phyloP scores from a whole-genome alignment of 139 green algal species.

The Closterium sp. region DNA sequence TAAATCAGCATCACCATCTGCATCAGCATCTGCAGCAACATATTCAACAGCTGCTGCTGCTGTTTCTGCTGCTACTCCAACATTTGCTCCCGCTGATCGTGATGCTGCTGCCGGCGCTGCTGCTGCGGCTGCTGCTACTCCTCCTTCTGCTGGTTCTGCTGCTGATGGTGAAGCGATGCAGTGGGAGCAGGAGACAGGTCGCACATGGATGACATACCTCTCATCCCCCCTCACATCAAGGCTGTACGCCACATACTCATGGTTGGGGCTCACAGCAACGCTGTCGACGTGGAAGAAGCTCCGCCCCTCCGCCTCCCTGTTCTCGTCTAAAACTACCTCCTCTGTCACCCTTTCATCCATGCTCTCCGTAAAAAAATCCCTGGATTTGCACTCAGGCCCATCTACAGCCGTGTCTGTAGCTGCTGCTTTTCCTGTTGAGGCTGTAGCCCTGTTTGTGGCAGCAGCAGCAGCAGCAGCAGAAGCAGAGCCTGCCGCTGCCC shows the following conservation, averaged over 20 bases:
- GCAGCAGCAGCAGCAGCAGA: no score
- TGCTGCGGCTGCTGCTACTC: no score
- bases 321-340: conserved; percentile 50
- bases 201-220: neutral
- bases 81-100: neutral
- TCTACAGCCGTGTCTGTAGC: neutral
- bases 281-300: neutral
- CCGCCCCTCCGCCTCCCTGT: conserved; percentile 59
- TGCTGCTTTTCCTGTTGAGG: no score
- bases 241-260: neutral
- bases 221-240: neutral
- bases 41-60: neutral
- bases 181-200: neutral
- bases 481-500: conserved; percentile 40
- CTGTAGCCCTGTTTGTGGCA: no score
- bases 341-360: conserved; percentile 26
- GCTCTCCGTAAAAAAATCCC: neutral
- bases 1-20: no score
- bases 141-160: neutral
- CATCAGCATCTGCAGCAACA: no score
- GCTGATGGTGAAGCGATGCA: neutral
- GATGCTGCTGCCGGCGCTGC: no score
- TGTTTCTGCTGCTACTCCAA: neutral
- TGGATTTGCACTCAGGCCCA: neutral
- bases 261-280: neutral